Base-by-base conservation (phyloP, 2,329 filamentous ascomycete genomes). In the Epichloe amarillans region DNA sequence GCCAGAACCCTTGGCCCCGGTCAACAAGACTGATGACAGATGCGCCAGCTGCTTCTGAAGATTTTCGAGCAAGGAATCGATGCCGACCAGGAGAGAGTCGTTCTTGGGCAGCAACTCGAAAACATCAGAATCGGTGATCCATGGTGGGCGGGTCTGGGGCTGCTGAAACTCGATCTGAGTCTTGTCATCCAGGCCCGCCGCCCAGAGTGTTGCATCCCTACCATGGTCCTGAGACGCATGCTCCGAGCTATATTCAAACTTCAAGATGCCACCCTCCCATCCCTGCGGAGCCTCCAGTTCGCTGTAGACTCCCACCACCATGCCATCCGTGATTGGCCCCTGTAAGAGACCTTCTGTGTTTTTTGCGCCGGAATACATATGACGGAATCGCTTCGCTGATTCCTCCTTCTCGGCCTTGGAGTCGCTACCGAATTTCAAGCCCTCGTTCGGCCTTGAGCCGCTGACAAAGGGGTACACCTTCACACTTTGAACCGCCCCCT, bases 261-360 rank as follows among this genome's bases (percentile, higher is more conserved):
- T 83, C 49, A 96, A 61, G 26, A 96, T 77, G 1, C 88, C 91
- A 2, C 93, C 93, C 55, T 89, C 82, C 82, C 91, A 96, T 14
- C 79, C 77, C 41, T 76, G 72, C 4, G 71, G 75, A 48, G 65
- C 71, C 57, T 69, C 74, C n/a, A 76, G 69, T 21, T 70, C 80
- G 52, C 75, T 72, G 50, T 74, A 75, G 37, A 74, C 59, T 0
- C 72, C 82, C 19, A 98, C 68, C 14, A 96, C 68, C 69, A 91
- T 85, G 2, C 91, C 90, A 65, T 98, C 88, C 0, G 90, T 96
- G 47, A 98, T 64, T 5, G 93, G 89, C 0, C 93, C 93, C 50
- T 86, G 79, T 1, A 97, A 71, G 17, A 97, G 65, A 1, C 84
- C 81, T 21, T 78, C 77, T 0, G 70, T 62, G 10, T 65, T 71